phyloP scores from a whole-genome alignment of 345 rosid genomes.

The Diplotaxis tenuifolia region DNA sequence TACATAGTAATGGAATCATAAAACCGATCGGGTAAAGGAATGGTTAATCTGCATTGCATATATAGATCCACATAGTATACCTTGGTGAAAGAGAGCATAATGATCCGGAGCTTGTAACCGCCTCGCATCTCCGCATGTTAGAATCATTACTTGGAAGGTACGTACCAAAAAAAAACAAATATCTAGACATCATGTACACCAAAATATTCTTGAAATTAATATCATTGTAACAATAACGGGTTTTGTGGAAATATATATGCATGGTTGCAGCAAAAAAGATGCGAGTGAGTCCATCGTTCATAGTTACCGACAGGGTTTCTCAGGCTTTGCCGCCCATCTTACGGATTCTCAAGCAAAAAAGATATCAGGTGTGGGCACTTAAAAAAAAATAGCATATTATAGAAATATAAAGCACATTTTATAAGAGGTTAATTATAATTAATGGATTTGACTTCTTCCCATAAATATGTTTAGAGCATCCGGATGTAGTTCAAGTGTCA shows the following conservation, averaged over 20 bases:
- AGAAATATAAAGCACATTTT: not conserved
- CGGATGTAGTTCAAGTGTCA: constrained; percentile 22
- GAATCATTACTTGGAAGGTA: constrained; percentile 62
- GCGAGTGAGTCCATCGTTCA: constrained; percentile 45
- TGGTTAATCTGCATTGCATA: not conserved
- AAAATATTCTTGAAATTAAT: not conserved
- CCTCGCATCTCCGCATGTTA: constrained; percentile 55
- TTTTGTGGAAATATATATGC: not conserved
- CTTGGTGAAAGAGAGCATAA: constrained; percentile 49
- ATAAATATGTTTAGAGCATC: not conserved
- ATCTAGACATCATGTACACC: not conserved
- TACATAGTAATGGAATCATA: not conserved
- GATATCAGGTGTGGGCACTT: constrained; percentile 20
- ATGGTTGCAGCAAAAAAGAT: constrained; percentile 40
- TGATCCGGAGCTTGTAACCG: constrained; percentile 44
- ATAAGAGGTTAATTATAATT: not conserved
- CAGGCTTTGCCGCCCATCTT: constrained; percentile 77
- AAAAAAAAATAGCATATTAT: not conserved
- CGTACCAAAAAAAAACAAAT: not conserved
- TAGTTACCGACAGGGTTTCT: constrained; percentile 68
- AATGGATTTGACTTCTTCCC: not conserved
- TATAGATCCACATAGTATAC: constrained; percentile 57
- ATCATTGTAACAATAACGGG: not conserved
- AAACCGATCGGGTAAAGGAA: not conserved
- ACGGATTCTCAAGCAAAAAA: constrained; percentile 48